Percentiles rank a stretch among this genome's conserved stretches.
Conservation (phyloP, 2,329 filamentous ascomycete genomes). For the Colletotrichum sp. region DNA sequence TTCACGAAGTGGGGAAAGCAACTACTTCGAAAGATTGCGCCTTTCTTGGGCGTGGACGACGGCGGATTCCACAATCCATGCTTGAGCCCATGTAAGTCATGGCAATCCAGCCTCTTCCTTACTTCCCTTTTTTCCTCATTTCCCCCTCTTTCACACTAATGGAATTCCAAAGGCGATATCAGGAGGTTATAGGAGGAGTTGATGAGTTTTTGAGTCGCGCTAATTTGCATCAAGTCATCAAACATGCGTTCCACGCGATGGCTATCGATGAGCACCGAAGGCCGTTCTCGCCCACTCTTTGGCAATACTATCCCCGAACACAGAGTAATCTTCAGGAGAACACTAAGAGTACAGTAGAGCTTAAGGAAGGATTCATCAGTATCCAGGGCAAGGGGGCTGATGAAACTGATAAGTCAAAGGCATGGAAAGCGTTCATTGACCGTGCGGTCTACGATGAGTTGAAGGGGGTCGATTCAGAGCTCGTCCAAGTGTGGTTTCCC, state of each 20-base stretch:
- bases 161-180: too few species aligned
- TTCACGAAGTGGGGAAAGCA: not conserved
- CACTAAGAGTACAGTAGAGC: not conserved
- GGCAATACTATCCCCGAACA: not conserved
- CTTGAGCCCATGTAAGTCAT: not conserved
- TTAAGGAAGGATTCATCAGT: not conserved
- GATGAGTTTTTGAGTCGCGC: not conserved
- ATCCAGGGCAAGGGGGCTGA: not conserved
- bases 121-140: too few species aligned
- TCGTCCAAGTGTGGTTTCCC: constrained; percentile 14
- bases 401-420: not conserved
- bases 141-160: too few species aligned
- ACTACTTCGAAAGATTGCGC: not conserved
- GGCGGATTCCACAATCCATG: not conserved
- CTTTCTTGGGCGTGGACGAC: not conserved
- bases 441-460: not conserved
- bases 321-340: not conserved
- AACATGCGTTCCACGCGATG: not conserved
- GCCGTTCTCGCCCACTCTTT: not conserved
- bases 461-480: not conserved
- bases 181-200: too few species aligned
- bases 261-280: not conserved
- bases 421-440: not conserved
- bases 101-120: too few species aligned
- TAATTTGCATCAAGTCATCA: not conserved